Base-by-base conservation (phyloP, 768 basidiomycete species). In the Phanerodontia chrysosporium region DNA sequence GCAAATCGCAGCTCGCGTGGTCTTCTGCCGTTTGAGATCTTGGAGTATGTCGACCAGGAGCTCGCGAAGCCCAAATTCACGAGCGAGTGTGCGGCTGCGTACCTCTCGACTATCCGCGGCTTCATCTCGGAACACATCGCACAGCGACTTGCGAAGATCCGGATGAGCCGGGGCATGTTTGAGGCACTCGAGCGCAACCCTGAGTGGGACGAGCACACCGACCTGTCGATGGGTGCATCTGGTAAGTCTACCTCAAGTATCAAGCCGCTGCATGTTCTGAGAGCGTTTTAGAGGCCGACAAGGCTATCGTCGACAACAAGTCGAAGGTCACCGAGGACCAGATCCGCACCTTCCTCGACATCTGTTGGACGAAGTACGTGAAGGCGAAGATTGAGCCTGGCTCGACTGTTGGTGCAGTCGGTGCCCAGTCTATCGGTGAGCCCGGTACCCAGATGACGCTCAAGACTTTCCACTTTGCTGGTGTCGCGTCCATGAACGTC, bases 391-490 rank as follows among this genome's bases (percentile, higher is more conserved):
- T 98, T 64, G 97, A 98, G 74, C 97, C 97, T 58, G 95, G 95
- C 10, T 98, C 96, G 0, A 98, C 97, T 21, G 97, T 99, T 21
- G 97, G 97, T 28, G 97, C 97, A 29, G 94, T 99, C 44, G 97
- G 96, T 3, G 97, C 97, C 5, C 97, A 99, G 69, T 98, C 97
- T 1, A 98, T 99, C 63, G 97, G 97, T 67, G 97, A 99, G 74
- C 97, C 97, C 1, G 97, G 96, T 44, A 99, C 97, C 0, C 97
- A 99, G 70, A 99, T 99, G 97, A 98, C 96, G 1, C 74, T 98
- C 64, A 98, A 98, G 76, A 98, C 97, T 57, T 99, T 99, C 85
- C 97, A 99, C 80, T 99, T 98, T 74, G 97, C 97, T 66, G 97
- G 97, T 76, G 96, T 99, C 62, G 97, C 97, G 8, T 96, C 95